Conservation (phyloP, 1,139 yeast genomes). For the Yamadazyma membranifaciens region DNA sequence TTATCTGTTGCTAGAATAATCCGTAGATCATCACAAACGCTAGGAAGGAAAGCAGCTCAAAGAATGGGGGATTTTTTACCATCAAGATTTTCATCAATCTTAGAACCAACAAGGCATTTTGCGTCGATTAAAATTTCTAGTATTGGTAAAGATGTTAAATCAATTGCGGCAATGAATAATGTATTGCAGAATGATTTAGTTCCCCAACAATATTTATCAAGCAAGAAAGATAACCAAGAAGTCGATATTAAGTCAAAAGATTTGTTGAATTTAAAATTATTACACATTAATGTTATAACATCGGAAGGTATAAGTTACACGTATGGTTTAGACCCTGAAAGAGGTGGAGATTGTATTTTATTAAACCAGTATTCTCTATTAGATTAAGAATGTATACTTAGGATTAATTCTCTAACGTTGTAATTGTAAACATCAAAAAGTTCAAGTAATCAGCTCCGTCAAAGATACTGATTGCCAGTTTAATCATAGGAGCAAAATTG, state of each 20-base stretch:
- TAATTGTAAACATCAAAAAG: too few species aligned
- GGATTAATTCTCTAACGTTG: not conserved
- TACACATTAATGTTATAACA: constrained; percentile 77
- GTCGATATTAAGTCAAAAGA: constrained; percentile 23
- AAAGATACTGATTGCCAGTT: too few species aligned
- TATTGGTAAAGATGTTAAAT: constrained; percentile 55
- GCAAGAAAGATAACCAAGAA: constrained; percentile 16
- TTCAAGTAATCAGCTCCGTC: too few species aligned
- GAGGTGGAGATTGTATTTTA: constrained; percentile 91
- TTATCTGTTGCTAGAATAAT: constrained; percentile 71
- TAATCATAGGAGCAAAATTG: too few species aligned
- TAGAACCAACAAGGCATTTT: constrained; percentile 92
- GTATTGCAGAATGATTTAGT: constrained; percentile 40
- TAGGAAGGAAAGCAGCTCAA: constrained; percentile 79
- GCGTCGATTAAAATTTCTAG: constrained; percentile 86
- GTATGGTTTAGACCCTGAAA: constrained; percentile 80
- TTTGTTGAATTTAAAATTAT: constrained; percentile 44
- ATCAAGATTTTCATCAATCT: constrained; percentile 75
- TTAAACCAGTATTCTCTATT: constrained; percentile 63
- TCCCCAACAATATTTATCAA: constrained; percentile 32
- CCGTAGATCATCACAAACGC: constrained; percentile 53
- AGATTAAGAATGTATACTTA: constrained; percentile 15
- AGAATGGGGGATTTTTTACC: constrained; percentile 88
- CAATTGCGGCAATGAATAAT: constrained; percentile 57
- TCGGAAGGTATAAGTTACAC: constrained; percentile 85